A percentile compares a stretch with the other conserved stretches of the same genome.
These are phyloP conservation scores for Zymoseptoria passerinii DNA, from an alignment of 2,329 filamentous ascomycete species.

Conservation along the genomic window DNA sequence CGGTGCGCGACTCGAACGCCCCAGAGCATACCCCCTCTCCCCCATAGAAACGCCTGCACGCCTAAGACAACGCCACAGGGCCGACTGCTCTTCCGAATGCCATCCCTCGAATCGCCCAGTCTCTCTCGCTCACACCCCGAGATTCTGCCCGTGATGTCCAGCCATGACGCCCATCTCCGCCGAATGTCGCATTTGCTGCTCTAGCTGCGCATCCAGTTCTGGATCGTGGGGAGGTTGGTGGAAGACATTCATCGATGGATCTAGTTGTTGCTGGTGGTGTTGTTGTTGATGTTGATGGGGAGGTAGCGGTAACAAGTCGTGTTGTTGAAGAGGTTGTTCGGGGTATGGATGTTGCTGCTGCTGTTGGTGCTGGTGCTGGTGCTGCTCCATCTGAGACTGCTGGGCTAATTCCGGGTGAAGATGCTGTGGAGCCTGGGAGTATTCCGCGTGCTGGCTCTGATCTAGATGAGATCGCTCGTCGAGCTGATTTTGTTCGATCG, in stretches of 20 bases:
- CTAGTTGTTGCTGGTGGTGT: neutral
- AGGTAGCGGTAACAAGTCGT: neutral
- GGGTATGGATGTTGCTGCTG: constrained; percentile 1
- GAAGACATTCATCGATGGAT: neutral
- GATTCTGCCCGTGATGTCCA: neutral
- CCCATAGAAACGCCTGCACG: too few relatives aligned
- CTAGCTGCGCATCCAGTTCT: constrained; percentile 8
- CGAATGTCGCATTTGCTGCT: constrained; percentile 6
- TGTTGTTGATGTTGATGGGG: neutral
- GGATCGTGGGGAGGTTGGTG: neutral
- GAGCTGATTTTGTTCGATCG: neutral
- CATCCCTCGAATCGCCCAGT: neutral
- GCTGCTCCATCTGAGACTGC: neutral
- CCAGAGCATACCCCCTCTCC: too few relatives aligned
- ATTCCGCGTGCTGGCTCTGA: neutral
- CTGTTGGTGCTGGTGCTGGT: neutral
- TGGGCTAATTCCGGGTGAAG: neutral
- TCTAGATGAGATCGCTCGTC: neutral
- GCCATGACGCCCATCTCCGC: neutral
- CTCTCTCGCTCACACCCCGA: neutral
- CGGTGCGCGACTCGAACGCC: too few relatives aligned
- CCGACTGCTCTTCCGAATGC: neutral
- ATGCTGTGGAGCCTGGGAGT: neutral
- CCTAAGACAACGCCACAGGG: neutral
- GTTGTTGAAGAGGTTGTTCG: neutral